Evolutionary conservation across 768 basidiomycete genomes (phyloP).

Genomic region (Lyophyllum semitale): DNA sequence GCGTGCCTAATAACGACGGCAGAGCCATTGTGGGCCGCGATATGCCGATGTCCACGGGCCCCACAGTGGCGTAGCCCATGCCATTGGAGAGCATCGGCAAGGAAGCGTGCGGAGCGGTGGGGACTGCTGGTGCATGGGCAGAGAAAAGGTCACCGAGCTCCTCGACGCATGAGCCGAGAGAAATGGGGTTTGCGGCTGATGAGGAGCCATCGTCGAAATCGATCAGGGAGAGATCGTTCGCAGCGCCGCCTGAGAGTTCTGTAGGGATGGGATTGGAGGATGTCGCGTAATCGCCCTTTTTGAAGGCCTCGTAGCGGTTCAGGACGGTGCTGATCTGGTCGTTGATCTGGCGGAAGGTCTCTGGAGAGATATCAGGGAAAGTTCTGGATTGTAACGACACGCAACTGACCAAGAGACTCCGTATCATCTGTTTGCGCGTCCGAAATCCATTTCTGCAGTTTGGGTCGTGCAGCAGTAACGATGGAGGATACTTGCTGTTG

Average conservation of each 20-base stretch:
- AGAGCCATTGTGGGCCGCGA: slow-evolving; percentile 22
- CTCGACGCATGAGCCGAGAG: slow-evolving; percentile 30
- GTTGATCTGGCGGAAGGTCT: slow-evolving; percentile 93
- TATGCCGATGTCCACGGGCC: slow-evolving; percentile 13
- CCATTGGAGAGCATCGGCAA: slow-evolving; percentile 24
- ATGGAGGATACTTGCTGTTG: slow-evolving; percentile 86
- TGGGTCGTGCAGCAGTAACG: slow-evolving; percentile 81
- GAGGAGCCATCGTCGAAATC: slow-evolving; percentile 66
- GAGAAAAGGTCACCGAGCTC: slow-evolving; percentile 70
- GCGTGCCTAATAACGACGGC: slow-evolving; percentile 30
- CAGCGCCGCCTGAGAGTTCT: slow-evolving; percentile 46
- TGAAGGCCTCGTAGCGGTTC: slow-evolving; percentile 89
- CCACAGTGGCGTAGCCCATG: slow-evolving; percentile 12
- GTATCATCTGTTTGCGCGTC: slow-evolving; percentile 90
- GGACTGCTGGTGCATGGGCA: slow-evolving; percentile 16
- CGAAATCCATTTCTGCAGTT: slow-evolving; percentile 97
- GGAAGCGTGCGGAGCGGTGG: slow-evolving; percentile 25
- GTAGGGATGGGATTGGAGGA: slow-evolving; percentile 70
- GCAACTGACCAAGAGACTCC: slow-evolving; percentile 76
- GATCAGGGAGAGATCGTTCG: slow-evolving; percentile 58
- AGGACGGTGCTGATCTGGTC: slow-evolving; percentile 96
- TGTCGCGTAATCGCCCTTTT: slow-evolving; percentile 81
- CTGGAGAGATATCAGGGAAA: slow-evolving; percentile 38
- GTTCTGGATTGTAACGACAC: not conserved
- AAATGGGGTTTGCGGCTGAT: slow-evolving; percentile 20